Evolutionary conservation across 2,329 filamentous ascomycete genomes (phyloP).

Genomic region (Cercospora citrullina): DNA sequence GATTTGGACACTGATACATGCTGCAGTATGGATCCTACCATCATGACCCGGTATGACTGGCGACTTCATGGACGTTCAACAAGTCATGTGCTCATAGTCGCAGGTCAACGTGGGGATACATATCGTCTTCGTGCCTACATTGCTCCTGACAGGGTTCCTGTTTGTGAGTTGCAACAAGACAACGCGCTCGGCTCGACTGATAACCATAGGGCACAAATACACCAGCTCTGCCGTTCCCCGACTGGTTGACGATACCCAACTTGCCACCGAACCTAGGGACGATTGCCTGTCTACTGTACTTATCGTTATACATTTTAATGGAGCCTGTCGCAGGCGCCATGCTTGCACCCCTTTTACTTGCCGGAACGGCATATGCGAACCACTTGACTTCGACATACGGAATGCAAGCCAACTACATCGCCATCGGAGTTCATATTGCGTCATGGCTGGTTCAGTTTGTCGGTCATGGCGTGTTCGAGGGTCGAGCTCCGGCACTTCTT

Average conservation of each 20-base stretch:
- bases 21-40: slow-evolving; percentile 80
- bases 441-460: slow-evolving; percentile 90
- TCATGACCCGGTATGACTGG: slow-evolving; percentile 60
- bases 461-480: slow-evolving; percentile 86
- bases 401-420: slow-evolving; percentile 61
- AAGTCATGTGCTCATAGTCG: slow-evolving; percentile 23
- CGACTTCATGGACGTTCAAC: neutral
- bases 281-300: slow-evolving; percentile 62
- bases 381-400: slow-evolving; percentile 67
- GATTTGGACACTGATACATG: slow-evolving; percentile 15
- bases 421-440: slow-evolving; percentile 67
- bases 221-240: slow-evolving; percentile 55
- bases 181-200: neutral
- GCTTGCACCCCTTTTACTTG: slow-evolving; percentile 74
- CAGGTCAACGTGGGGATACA: slow-evolving; percentile 77
- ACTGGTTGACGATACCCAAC: slow-evolving; percentile 55
- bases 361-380: slow-evolving; percentile 72
- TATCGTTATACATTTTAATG: slow-evolving; percentile 81
- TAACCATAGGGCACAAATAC: slow-evolving; percentile 56
- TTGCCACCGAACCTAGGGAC: slow-evolving; percentile 63
- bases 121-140: slow-evolving; percentile 74
- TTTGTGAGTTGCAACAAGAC: slow-evolving; percentile 57
- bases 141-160: slow-evolving; percentile 69
- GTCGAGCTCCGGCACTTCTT: slow-evolving; percentile 80
- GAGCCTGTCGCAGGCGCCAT: slow-evolving; percentile 87